A percentile compares a stretch with the other conserved stretches of the same genome.
Conservation (phyloP, 768 basidiomycete species). For the Kwoniella bestiolae region DNA sequence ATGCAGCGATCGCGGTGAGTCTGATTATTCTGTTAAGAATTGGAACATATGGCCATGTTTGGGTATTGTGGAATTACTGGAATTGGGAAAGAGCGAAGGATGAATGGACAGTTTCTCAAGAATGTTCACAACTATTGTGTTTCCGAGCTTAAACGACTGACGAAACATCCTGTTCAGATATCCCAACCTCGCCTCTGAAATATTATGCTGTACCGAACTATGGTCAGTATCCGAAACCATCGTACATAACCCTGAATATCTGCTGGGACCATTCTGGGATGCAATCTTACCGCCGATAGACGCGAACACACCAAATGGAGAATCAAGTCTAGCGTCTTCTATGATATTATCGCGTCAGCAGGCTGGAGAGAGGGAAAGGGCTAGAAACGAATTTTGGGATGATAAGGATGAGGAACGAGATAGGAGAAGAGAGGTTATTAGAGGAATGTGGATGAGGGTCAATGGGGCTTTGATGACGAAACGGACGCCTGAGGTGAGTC, state of each 20-base stretch:
- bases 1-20: slow-evolving; percentile 39
- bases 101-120: too few relatives aligned
- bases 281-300: slow-evolving; percentile 59
- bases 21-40: not conserved
- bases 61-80: not conserved
- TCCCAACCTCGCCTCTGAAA: slow-evolving; percentile 90
- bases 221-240: slow-evolving; percentile 94
- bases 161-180: too few relatives aligned
- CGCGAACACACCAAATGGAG: slow-evolving; percentile 20
- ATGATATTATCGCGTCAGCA: slow-evolving; percentile 23
- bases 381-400: slow-evolving; percentile 62
- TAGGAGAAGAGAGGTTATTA: slow-evolving; percentile 71
- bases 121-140: too few relatives aligned
- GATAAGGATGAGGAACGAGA: slow-evolving; percentile 77
- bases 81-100: not conserved
- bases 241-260: slow-evolving; percentile 69
- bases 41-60: too few relatives aligned
- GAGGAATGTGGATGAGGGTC: slow-evolving; percentile 92
- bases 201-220: slow-evolving; percentile 92
- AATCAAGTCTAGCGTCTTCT: not conserved
- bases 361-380: slow-evolving; percentile 35
- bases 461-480: slow-evolving; percentile 85
- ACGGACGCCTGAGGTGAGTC: slow-evolving; percentile 81
- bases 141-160: too few relatives aligned
- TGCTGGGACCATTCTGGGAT: slow-evolving; percentile 91